These are phyloP conservation scores for Gamsiella multidivaricata DNA, from an alignment of 192 early-diverging fungal genomes.

Conservation along the genomic window DNA sequence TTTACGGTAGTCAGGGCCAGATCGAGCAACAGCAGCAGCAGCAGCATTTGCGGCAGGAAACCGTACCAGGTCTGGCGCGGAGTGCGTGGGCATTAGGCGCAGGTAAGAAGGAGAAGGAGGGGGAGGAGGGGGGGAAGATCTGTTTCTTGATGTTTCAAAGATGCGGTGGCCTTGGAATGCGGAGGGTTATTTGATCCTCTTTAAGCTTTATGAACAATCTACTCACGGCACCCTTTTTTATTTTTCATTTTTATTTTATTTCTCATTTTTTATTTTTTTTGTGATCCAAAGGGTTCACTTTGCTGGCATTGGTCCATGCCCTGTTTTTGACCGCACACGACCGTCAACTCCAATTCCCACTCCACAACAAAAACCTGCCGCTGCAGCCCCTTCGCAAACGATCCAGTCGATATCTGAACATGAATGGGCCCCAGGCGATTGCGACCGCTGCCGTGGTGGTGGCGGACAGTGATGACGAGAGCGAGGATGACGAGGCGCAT, in stretches of 20 bases:
- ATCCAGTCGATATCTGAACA: conserved; percentile 40
- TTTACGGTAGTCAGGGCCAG: not conserved
- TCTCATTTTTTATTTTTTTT: not conserved
- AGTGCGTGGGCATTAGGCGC: conserved; percentile 41
- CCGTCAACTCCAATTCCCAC: conserved; percentile 35
- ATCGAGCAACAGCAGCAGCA: conserved; percentile 1
- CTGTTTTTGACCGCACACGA: conserved; percentile 43
- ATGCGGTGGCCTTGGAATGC: no score
- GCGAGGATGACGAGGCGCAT: conserved; percentile 37
- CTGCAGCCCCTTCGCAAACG: conserved; percentile 43
- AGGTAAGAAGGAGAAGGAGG: conserved; percentile 43
- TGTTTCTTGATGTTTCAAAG: no score
- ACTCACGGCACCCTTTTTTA: not conserved
- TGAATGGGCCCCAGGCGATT: conserved; percentile 4
- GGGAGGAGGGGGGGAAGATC: no score
- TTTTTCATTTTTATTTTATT: not conserved
- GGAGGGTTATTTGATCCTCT: no score
- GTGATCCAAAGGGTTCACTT: no score
- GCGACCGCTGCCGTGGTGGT: conserved; percentile 9
- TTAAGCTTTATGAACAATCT: no score
- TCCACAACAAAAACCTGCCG: conserved; percentile 43
- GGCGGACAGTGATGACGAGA: conserved; percentile 45
- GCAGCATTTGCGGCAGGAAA: not conserved
- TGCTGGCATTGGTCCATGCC: conserved; percentile 25
- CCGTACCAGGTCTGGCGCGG: conserved; percentile 16